These are phyloP conservation scores for Ogataea paraovalis DNA, from an alignment of 805 yeast species.

Conservation along the genomic window DNA sequence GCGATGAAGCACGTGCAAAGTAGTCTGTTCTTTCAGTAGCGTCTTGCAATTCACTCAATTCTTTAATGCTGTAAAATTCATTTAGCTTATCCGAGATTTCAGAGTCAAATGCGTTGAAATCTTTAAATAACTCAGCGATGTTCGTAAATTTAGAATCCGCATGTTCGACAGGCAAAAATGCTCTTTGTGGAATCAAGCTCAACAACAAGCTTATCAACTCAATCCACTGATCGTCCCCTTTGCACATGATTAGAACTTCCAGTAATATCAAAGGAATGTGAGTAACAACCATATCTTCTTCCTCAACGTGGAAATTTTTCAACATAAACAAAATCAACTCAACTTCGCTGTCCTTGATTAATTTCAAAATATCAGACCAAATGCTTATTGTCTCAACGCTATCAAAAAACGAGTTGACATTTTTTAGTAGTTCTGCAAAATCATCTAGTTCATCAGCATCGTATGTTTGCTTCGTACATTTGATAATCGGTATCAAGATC, in stretches of 20 bases:
- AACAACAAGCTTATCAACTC: slow-evolving; percentile 40
- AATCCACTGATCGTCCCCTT: slow-evolving; percentile 32
- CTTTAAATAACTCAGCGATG: slow-evolving; percentile 3
- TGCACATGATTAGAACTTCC: slow-evolving; percentile 34
- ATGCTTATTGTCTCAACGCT: slow-evolving; percentile 77
- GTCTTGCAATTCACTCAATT: slow-evolving; percentile 3
- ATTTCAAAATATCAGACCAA: slow-evolving; percentile 58
- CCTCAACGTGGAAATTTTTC: slow-evolving; percentile 66
- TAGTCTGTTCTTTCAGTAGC: slow-evolving; percentile 5
- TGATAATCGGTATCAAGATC: slow-evolving; percentile 62
- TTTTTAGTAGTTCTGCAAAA: slow-evolving; percentile 45
- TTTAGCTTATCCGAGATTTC: slow-evolving; percentile 12
- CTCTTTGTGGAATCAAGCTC: slow-evolving; percentile 59
- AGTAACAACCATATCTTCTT: slow-evolving; percentile 76
- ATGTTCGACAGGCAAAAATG: slow-evolving; percentile 51
- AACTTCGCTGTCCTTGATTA: slow-evolving; percentile 39
- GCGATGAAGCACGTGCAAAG: slow-evolving; percentile 11
- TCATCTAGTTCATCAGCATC: slow-evolving; percentile 20
- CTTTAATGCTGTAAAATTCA: slow-evolving; percentile 12
- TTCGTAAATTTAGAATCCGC: slow-evolving; percentile 24
- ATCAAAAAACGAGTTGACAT: slow-evolving; percentile 74
- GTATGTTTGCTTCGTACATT: slow-evolving; percentile 37
- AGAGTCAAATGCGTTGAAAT: slow-evolving; percentile 11
- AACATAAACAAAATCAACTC: slow-evolving; percentile 57
- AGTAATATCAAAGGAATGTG: slow-evolving; percentile 74